Base-by-base conservation (phyloP, 352 stramenopile genomes). In the Discostella stelligera region DNA sequence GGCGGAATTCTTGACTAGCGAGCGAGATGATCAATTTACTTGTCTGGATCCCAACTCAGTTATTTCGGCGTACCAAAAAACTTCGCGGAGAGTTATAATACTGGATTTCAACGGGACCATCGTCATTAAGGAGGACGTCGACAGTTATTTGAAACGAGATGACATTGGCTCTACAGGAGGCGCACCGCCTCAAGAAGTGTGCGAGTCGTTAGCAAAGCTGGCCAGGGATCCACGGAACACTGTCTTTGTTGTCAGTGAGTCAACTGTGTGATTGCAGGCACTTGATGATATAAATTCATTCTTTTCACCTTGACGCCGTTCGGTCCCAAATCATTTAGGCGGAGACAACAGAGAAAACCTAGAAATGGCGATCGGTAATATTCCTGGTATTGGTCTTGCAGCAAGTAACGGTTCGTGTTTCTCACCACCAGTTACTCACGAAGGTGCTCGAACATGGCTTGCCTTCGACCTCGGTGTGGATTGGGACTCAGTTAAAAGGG, bases 21-120 rank as follows among this genome's bases (percentile, higher is more conserved):
- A 88, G 59, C 71, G 66, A 13, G 70, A 83, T 41, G 60, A 80
- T 18, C 61, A 80, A 46, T 90, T 87, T 65, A 78, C 69, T 3
- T 87, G 93, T 55, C 79, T 98, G 20, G 92, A 96, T 62, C 84
- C 95, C 14, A 83, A 88, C 25, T 89, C 91, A n/a, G 89, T 98
- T 16, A 90, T 95, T 60, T 84, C 93, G 27, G 94, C 95, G 0
- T 98, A 97, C 73, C 81, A 94, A 46, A 79, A 87, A 30, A 94
- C 95, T 0, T 88, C 84, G 25, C 92, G 94, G 53, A 91, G 97
- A 62, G 94, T 99, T 0, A 97, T 99, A 62, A 76, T 99, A 25
- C 80, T 98, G 16, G 97, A 99, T 80, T 99, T 98, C 74, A 97
- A 97, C 71, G 96, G 97, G 13, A 99, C 96, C 0, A 95, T 99